Base-by-base conservation (phyloP, 2,329 filamentous ascomycete genomes). In the Ambrosiella beaveri region DNA sequence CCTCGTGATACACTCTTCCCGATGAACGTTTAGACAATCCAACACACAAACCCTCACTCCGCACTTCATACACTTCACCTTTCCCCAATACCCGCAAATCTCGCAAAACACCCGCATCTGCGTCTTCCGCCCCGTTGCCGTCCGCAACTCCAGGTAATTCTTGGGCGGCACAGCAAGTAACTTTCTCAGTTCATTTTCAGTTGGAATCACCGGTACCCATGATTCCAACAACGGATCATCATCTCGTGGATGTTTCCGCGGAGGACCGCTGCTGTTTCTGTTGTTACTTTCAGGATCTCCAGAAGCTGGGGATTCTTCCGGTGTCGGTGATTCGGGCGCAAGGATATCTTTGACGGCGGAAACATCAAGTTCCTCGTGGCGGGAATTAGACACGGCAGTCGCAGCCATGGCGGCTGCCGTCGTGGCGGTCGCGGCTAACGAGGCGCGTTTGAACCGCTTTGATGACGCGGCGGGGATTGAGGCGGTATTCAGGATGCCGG, bases 1-100 rank as follows among this genome's bases (percentile, higher is more conserved):
- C 64, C 82, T 74, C 59, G 80, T 78, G 62, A 87, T 76, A 64
- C 82, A 84, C 64, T 85, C 85, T 68, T 86, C 84, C 57, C 81
- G 77, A 68, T 91, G 86, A 62, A 77, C 74, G 65, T 81, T 80
- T 64, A 88, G 74, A 65, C 86, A 90, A 60, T 86, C 82, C 63
- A 90, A 68, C 44, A 85, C 85, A 67, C 86, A 91, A n/a, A 87
- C 81, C 64, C 83, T 75, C 51, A 78, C 79, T n/a, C 85, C 85
- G 69, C 86, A 91, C 71, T 85, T 87, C 68, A 83, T 77, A 70
- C 86, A 91, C 68, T 77, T 78, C 51, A 88, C 82, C 45, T 82
- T 73, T 1, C 86, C 86, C 86, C 86, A 90, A 69, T 89, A 90
- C 12, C 86, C 86, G 66, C 86, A 91, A 38, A 88, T 80, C 66